phyloP scores from a whole-genome alignment of 2,329 filamentous ascomycete species.

The Atkinsonella hypoxylon region DNA sequence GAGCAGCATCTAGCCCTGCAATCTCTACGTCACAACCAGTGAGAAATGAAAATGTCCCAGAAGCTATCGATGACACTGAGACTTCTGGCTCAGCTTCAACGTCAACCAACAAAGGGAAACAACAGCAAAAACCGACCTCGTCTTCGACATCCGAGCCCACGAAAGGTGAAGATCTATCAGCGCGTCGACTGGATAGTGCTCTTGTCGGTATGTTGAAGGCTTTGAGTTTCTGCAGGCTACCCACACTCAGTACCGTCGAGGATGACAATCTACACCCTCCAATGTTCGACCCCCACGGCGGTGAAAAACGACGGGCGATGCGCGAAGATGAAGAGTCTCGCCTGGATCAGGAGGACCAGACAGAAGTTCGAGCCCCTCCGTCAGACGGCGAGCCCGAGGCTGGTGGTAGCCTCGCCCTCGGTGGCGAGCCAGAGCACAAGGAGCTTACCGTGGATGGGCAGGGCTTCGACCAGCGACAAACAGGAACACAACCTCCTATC shows the following conservation, averaged over 20 bases:
- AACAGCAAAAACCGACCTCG: conserved; percentile 7
- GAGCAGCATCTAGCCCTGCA: conserved; percentile 71
- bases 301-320: conserved; percentile 67
- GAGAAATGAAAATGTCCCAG: conserved; percentile 36
- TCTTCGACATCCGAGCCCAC: neutral
- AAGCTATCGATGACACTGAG: conserved; percentile 25
- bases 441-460: conserved; percentile 42
- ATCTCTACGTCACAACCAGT: conserved; percentile 47
- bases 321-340: conserved; percentile 57
- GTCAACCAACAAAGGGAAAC: conserved; percentile 9
- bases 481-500: conserved; percentile 65
- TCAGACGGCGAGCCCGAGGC: conserved; percentile 70
- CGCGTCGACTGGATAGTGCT: conserved; percentile 12
- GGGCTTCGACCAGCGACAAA: conserved; percentile 45
- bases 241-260: conserved; percentile 8
- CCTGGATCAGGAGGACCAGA: conserved; percentile 36
- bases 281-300: conserved; percentile 72
- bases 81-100: conserved; percentile 16
- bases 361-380: conserved; percentile 28
- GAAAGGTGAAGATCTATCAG: neutral
- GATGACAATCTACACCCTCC: conserved; percentile 40
- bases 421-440: conserved; percentile 82
- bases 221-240: conserved; percentile 25
- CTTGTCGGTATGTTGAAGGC: conserved; percentile 26
- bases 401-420: conserved; percentile 73